Conservation (phyloP, 768 basidiomycete genomes). For the Cytidiella melzeri region DNA sequence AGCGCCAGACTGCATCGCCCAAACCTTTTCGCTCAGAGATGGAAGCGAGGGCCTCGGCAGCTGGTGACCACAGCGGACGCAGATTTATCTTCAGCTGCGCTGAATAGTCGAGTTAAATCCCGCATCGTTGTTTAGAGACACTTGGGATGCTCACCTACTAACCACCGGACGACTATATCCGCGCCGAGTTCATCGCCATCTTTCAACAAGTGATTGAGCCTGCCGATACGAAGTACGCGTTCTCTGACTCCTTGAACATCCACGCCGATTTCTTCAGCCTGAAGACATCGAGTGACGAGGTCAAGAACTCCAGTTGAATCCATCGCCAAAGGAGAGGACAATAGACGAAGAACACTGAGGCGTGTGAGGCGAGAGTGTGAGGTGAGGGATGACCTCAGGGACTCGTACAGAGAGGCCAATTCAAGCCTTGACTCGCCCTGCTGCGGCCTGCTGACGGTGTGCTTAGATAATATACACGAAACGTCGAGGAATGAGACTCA, state of each 20-base stretch:
- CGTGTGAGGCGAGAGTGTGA: slow-evolving; percentile 72
- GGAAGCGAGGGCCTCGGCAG: slow-evolving; percentile 56
- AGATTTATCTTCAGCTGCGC: slow-evolving; percentile 93
- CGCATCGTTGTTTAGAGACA: neutral
- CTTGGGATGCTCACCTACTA: slow-evolving; percentile 51
- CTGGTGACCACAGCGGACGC: slow-evolving; percentile 83
- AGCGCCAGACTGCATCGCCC: slow-evolving; percentile 58
- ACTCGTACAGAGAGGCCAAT: slow-evolving; percentile 46
- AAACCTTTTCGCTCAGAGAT: slow-evolving; percentile 47
- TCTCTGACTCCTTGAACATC: slow-evolving; percentile 82
- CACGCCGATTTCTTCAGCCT: slow-evolving; percentile 75
- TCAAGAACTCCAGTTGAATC: slow-evolving; percentile 40
- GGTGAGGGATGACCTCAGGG: slow-evolving; percentile 48
- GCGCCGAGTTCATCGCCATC: slow-evolving; percentile 51
- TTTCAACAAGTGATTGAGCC: slow-evolving; percentile 56
- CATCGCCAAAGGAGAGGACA: slow-evolving; percentile 44
- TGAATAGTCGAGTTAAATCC: slow-evolving; percentile 21
- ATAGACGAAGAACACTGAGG: slow-evolving; percentile 55
- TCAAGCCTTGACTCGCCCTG: slow-evolving; percentile 11
- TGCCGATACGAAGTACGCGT: slow-evolving; percentile 69
- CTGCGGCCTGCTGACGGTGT: neutral
- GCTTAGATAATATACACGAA: neutral
- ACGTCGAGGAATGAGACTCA: slow-evolving; percentile 23
- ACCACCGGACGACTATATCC: slow-evolving; percentile 64
- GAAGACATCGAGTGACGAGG: slow-evolving; percentile 59